Evolutionary conservation across 108 stramenopile genomes (phyloP), one percentile per base, ranked within the genome.

Genomic region (Skeletonema grethae): DNA sequence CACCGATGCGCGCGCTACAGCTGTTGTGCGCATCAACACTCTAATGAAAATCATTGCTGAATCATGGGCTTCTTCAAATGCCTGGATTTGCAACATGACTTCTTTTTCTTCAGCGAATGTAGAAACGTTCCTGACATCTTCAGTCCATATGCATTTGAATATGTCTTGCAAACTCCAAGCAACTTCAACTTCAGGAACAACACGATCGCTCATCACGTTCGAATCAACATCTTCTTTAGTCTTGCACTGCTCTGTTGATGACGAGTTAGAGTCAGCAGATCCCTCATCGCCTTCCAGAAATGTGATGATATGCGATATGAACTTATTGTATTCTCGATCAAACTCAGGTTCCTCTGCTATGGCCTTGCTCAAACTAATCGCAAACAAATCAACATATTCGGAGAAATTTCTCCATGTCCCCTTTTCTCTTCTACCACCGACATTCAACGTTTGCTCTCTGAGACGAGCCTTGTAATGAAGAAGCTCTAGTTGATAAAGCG

Each of bases 311-410:
- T 82, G 74, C 36, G 83, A 57, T 2, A 95, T 62, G 63, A 90
- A 91, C 57, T 88, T 82, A 69, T 95, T 89, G 56, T 90, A 73
- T 38, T 87, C 90, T 41, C 67, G 74, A 70, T 94, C 93, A 82
- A 92, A 92, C 41, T 87, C 88, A n/a, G 87, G 78, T 57, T 91
- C 90, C 10, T 86, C 86, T 59, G 88, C 90, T 16, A 89, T 87
- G 2, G 94, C 94, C 67, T 84, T 88, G 36, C 90, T 72, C 25
- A 95, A 83, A 70, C 91, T 90, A 29, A 84, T 74, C 80, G 89
- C 87, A 30, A 92, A 69, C 12, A 89, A 82, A 45, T 91, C 90
- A 7, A 84, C 79, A 32, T 87, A 88, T 60, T 86, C 79, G 2
- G 87, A 85, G 36, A 89, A 79, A 12, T 59, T 70, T 32, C 78